phyloP scores from a whole-genome alignment of 2,329 filamentous ascomycete species.

The Helotiales sp. region DNA sequence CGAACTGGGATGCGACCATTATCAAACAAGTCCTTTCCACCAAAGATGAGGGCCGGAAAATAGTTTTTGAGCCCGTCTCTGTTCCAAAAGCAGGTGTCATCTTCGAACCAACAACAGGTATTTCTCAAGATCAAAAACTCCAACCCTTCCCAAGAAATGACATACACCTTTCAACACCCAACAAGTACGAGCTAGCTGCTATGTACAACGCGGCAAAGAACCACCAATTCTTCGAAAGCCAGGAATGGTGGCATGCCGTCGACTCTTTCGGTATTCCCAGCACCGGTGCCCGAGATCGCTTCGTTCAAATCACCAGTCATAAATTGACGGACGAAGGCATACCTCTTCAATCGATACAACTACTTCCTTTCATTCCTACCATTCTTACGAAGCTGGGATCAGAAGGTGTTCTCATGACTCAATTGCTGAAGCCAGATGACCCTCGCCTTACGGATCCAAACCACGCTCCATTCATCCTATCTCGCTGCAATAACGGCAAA shows the following conservation, averaged over 20 bases:
- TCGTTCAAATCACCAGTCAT: constrained; percentile 65
- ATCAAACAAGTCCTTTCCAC: constrained; percentile 71
- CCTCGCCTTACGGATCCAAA: constrained; percentile 61
- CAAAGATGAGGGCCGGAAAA: constrained; percentile 53
- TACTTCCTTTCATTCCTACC: constrained; percentile 85
- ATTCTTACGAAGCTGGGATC: constrained; percentile 82
- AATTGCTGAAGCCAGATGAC: constrained; percentile 68
- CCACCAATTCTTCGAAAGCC: constrained; percentile 65
- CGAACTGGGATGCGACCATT: constrained; percentile 73
- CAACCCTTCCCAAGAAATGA: constrained; percentile 59
- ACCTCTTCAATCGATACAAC: constrained; percentile 78
- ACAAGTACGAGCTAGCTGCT: constrained; percentile 75
- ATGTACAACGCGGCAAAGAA: constrained; percentile 73
- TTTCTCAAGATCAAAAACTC: neutral
- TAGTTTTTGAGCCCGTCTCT: constrained; percentile 90
- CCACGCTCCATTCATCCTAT: constrained; percentile 69
- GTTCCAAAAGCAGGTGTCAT: constrained; percentile 74
- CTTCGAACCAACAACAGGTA: constrained; percentile 42
- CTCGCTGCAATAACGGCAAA: constrained; percentile 55
- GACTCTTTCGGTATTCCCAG: constrained; percentile 75
- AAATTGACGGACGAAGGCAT: constrained; percentile 76
- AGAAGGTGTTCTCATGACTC: constrained; percentile 62
- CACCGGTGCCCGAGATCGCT: constrained; percentile 67
- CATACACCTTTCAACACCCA: constrained; percentile 80
- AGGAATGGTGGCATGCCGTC: constrained; percentile 77